Percentiles rank a stretch among this genome's conserved stretches.
Conservation (phyloP, 805 yeast genomes). For the Candida stauntonica region DNA sequence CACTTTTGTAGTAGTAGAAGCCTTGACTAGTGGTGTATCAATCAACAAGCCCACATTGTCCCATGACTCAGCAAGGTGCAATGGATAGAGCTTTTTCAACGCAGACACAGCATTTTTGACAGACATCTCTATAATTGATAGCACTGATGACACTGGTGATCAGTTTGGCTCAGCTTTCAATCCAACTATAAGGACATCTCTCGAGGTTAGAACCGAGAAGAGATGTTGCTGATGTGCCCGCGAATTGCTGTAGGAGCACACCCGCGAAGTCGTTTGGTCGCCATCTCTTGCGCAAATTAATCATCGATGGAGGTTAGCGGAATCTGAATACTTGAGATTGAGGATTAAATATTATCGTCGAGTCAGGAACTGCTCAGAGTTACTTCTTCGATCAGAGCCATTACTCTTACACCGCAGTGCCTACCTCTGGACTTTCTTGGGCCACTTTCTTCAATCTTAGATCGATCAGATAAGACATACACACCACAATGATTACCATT, state of each 20-base stretch:
- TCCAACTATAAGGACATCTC: too few species aligned
- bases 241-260: background rate
- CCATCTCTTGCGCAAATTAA: too few species aligned
- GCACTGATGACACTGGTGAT: too few species aligned
- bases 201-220: too few species aligned
- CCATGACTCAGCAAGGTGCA: constrained; percentile 84
- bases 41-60: constrained; percentile 92
- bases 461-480: background rate
- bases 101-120: constrained; percentile 42
- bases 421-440: background rate
- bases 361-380: too few species aligned
- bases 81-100: constrained; percentile 77
- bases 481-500: constrained; percentile 23
- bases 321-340: too few species aligned
- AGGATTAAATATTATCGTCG: too few species aligned
- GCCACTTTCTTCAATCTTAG: background rate
- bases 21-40: constrained; percentile 42
- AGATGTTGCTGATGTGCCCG: too few species aligned
- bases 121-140: constrained; percentile 16
- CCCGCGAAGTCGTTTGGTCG: background rate
- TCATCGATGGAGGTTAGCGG: too few species aligned
- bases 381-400: too few species aligned
- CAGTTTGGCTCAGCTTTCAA: too few species aligned
- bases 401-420: too few species aligned
- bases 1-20: constrained; percentile 27